Conservation (phyloP, 139 green algal species). For the Edaphochlamys debaryana region DNA sequence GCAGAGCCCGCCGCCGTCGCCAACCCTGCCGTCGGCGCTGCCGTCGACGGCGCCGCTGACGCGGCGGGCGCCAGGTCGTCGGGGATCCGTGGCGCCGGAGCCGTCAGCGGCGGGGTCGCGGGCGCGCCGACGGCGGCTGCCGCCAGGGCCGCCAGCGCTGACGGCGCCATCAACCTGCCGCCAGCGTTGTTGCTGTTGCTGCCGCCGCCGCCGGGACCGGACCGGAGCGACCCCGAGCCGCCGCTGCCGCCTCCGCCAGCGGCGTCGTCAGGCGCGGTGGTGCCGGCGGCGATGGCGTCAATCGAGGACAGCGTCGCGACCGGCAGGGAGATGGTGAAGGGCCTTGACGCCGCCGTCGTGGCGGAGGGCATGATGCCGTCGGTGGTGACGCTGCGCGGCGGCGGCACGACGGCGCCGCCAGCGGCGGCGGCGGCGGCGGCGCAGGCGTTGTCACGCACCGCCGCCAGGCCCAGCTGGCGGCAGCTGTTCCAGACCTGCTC, state of each 20-base stretch:
- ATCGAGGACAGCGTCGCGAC: too few species aligned
- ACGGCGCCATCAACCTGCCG: background rate
- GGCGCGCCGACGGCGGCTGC: background rate
- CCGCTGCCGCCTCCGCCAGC: too few species aligned
- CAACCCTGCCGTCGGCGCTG: too few species aligned
- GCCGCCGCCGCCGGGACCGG: too few species aligned
- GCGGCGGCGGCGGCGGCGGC: background rate
- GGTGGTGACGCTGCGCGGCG: background rate
- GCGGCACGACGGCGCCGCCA: background rate
- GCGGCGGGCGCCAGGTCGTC: background rate
- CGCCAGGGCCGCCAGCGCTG: too few species aligned
- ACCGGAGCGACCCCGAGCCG: too few species aligned
- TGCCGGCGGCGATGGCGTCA: too few species aligned
- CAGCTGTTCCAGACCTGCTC: slow-evolving; percentile 43
- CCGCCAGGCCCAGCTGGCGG: slow-evolving; percentile 26
- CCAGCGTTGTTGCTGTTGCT: background rate
- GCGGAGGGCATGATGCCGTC: too few species aligned
- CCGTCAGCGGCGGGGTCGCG: too few species aligned
- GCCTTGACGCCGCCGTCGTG: too few species aligned
- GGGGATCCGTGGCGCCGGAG: background rate
- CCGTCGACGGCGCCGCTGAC: background rate
- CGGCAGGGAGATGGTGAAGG: too few species aligned
- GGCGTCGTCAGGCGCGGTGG: too few species aligned
- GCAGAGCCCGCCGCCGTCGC: background rate
- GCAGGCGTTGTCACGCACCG: slow-evolving; percentile 10